Evolutionary conservation across 139 green algal genomes (phyloP), one percentile per base, ranked within the genome.

Genomic region (Chlorella sp.): DNA sequence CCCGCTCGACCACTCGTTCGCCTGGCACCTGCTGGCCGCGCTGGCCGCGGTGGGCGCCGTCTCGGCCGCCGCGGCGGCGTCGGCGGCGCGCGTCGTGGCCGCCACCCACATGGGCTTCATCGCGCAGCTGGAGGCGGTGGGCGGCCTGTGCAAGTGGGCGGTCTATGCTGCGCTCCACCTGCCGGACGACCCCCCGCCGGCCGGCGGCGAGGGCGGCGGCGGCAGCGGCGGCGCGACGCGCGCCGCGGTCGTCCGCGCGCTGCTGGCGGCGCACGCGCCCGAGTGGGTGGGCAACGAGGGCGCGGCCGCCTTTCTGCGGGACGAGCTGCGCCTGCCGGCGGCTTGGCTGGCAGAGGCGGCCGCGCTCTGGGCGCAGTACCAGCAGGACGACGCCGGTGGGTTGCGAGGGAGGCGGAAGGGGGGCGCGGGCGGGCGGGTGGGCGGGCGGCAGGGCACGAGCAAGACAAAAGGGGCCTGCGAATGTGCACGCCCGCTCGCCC

Each of bases 151-250:
- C 25, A 70, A 90, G 35, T 96, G 92, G 92, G 87, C 80, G 29
- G 41, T 94, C 0, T 97, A 93, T 65, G 91, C 93, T 12, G 92
- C 92, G 11, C 78, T 90, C 67, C 86, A 91, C 73, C 68, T 97
- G 5, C 83, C 89, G 0, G 80, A 89, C 29, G 65, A 55, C 17
- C 3, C 65, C 8, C 33, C 67, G 33, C 75, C 48, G n/a, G 75
- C 55, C 11, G 46, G 21, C 19, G 45, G 15, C 1, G 76, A 77
- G 65, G 45, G 48, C 14, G 35, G 7, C 50, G 27, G 60, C 51
- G 51, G 68, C 43, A 31, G 33, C 1, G 55, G 42, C 19, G 35
- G 38, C n/a, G 38, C 40, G n/a, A 31, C 45, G 31, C 45, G 25
- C 41, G 29, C 67, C 33, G 60, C 45, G 35, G 63, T 85, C 41